phyloP scores from a whole-genome alignment of 1,284 basidiomycete species.

The Mycosarcoma mackinlayi region DNA sequence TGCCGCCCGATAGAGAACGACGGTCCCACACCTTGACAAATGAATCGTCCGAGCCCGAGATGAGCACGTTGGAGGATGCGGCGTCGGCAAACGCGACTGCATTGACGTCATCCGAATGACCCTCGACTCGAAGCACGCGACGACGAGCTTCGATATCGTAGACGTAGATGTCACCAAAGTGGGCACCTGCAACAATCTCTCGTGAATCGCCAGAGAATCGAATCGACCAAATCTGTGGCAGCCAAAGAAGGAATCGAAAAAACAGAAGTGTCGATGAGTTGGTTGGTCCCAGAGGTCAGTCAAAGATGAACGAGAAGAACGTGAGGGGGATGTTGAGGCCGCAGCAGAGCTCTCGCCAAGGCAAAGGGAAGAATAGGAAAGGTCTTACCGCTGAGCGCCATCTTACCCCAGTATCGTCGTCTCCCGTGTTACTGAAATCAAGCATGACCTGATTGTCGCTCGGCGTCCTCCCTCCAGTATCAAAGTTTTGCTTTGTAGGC shows the following conservation, averaged over 20 bases:
- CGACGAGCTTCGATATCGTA: constrained; percentile 81
- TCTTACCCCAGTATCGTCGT: constrained; percentile 65
- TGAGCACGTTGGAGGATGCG: constrained; percentile 88
- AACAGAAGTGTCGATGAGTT: too few relatives aligned
- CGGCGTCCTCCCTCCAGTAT: constrained; percentile 37
- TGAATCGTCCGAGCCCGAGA: constrained; percentile 92
- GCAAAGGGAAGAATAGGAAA: neutral
- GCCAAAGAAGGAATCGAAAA: neutral
- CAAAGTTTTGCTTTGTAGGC: constrained; percentile 72
- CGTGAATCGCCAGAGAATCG: constrained; percentile 94
- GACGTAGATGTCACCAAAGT: constrained; percentile 81
- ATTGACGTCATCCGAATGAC: constrained; percentile 91
- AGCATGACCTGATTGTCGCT: constrained; percentile 61
- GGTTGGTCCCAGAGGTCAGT: too few relatives aligned
- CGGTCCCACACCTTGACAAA: constrained; percentile 97
- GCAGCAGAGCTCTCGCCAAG: too few relatives aligned
- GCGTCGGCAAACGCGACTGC: constrained; percentile 93
- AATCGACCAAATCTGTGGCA: constrained; percentile 82
- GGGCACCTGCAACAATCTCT: constrained; percentile 78
- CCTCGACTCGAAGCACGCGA: constrained; percentile 83
- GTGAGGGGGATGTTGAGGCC: too few relatives aligned
- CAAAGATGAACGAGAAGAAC: too few relatives aligned
- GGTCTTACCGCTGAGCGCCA: constrained; percentile 60
- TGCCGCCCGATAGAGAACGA: constrained; percentile 80
- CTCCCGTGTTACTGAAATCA: constrained; percentile 68